Evolutionary conservation across 352 stramenopile species (phyloP).

Genomic region (Pythium angustatum): DNA sequence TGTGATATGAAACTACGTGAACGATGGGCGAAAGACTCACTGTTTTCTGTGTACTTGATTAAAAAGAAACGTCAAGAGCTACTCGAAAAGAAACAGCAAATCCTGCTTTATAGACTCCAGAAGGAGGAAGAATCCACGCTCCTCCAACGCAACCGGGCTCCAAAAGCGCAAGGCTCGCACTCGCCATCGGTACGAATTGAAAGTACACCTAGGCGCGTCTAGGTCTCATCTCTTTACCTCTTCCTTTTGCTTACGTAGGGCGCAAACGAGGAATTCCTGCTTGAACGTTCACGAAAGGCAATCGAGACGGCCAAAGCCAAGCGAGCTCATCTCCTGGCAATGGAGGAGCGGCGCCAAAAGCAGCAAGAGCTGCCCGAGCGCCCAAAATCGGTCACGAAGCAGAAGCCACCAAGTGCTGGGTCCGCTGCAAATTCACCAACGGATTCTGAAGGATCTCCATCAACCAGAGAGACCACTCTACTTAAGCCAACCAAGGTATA

Average conservation of each 20-base stretch:
- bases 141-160: slow-evolving; percentile 13
- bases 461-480: neutral
- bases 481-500: slow-evolving; percentile 47
- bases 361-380: slow-evolving; percentile 44
- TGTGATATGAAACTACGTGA: neutral
- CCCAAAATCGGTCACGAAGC: slow-evolving; percentile 30
- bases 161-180: neutral
- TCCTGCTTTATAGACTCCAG: slow-evolving; percentile 72
- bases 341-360: slow-evolving; percentile 40
- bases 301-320: slow-evolving; percentile 64
- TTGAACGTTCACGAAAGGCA: slow-evolving; percentile 49
- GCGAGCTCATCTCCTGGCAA: slow-evolving; percentile 42
- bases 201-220: neutral
- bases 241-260: slow-evolving; percentile 25
- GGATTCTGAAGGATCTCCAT: slow-evolving; percentile 14
- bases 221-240: neutral
- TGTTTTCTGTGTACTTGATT: neutral
- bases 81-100: slow-evolving; percentile 75
- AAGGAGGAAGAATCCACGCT: slow-evolving; percentile 66
- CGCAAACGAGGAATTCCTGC: slow-evolving; percentile 42
- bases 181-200: slow-evolving; percentile 36
- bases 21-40: too few species aligned
- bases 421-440: slow-evolving; percentile 15
- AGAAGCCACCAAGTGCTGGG: neutral
- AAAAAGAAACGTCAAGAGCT: slow-evolving; percentile 42